These are phyloP conservation scores for Sherardia arvensis DNA, from an alignment of 257 asterid species.

Conservation along the genomic window DNA sequence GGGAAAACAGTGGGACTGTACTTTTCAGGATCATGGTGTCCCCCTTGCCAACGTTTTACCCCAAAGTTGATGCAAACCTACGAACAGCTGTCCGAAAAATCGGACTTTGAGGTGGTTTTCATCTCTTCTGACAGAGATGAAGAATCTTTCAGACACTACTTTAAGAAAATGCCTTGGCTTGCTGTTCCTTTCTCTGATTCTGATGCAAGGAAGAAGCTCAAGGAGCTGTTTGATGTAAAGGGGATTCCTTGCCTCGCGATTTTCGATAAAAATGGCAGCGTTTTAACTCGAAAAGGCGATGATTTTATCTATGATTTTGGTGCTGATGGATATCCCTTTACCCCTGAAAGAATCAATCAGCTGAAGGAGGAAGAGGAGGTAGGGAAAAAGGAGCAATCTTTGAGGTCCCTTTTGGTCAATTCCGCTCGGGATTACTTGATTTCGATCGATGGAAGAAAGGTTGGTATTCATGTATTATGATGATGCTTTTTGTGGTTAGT, in stretches of 20 bases:
- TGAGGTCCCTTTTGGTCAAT: slow-evolving; percentile 19
- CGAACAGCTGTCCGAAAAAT: slow-evolving; percentile 10
- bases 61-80: slow-evolving; percentile 20
- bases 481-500: background rate
- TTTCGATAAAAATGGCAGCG: slow-evolving; percentile 13
- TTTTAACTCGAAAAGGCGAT: slow-evolving; percentile 18
- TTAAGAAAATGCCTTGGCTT: slow-evolving; percentile 32
- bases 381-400: slow-evolving; percentile 17
- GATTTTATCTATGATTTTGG: slow-evolving; percentile 14
- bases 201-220: slow-evolving; percentile 13
- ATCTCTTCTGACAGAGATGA: slow-evolving; percentile 30
- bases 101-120: slow-evolving; percentile 24
- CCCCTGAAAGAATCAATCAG: slow-evolving; percentile 14
- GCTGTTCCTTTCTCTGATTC: slow-evolving; percentile 26
- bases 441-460: slow-evolving; percentile 21
- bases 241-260: slow-evolving; percentile 27
- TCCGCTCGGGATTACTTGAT: slow-evolving; percentile 18
- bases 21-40: slow-evolving; percentile 29
- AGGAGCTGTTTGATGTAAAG: slow-evolving; percentile 22
- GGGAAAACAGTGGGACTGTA: slow-evolving; percentile 21
- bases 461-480: background rate
- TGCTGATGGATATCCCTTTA: slow-evolving; percentile 22
- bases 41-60: slow-evolving; percentile 28
- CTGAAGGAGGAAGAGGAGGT: slow-evolving; percentile 18
- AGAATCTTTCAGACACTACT: slow-evolving; percentile 19